Conservation (phyloP, 116 monocot genomes). For the Phalaenopsis hybrid region DNA sequence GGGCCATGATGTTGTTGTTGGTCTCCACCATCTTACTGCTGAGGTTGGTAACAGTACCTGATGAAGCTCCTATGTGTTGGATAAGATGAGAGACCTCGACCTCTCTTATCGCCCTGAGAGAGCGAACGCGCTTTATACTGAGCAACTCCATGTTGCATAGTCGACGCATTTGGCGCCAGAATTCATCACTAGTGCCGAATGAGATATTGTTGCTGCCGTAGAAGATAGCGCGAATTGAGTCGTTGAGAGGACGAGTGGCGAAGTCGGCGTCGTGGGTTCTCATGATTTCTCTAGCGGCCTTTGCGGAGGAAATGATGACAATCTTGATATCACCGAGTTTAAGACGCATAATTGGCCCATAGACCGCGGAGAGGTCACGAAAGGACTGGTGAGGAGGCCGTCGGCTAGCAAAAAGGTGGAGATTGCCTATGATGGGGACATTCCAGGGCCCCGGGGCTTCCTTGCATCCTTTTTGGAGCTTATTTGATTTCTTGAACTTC, state of each 20-base stretch:
- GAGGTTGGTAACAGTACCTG: neutral
- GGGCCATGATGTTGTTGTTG: conserved; percentile 2
- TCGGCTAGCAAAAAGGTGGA: neutral
- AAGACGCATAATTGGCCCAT: conserved; percentile 4
- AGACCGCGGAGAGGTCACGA: neutral
- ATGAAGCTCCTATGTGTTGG: neutral
- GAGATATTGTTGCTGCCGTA: neutral
- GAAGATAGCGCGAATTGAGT: neutral
- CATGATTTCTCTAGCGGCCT: conserved; percentile 9
- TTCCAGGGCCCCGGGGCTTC: conserved; percentile 2
- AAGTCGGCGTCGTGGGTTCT: conserved; percentile 11
- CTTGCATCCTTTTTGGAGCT: neutral
- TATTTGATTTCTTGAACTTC: neutral
- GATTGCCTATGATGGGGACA: neutral
- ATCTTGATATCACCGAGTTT: conserved; percentile 2
- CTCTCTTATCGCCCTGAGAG: neutral
- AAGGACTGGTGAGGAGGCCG: neutral
- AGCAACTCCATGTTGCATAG: neutral
- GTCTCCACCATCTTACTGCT: neutral
- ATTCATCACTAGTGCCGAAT: conserved; percentile 6
- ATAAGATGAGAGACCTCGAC: conserved; percentile 1
- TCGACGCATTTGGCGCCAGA: conserved; percentile 10
- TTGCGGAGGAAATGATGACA: conserved; percentile 9
- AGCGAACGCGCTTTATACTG: conserved; percentile 8
- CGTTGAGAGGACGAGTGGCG: conserved; percentile 9